Evolutionary conservation across 1,139 yeast species (phyloP).

Genomic region (Scheffersomyces quercinus): DNA sequence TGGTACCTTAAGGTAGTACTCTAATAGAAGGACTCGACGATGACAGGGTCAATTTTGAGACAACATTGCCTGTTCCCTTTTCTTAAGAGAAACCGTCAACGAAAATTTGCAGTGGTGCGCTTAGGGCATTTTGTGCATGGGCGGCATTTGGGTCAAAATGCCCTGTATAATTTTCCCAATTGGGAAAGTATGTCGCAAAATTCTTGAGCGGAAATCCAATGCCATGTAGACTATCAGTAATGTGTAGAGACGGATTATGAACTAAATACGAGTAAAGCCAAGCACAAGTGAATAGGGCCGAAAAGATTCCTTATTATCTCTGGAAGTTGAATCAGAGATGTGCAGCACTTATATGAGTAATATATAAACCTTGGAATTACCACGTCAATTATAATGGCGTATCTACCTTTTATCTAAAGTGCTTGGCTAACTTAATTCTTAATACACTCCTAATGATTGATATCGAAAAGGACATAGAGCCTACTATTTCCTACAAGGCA

Average conservation of each 20-base stretch:
- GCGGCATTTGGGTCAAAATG: background rate
- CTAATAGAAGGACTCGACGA: conserved; percentile 1
- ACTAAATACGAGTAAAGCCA: too few species aligned
- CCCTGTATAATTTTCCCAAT: background rate
- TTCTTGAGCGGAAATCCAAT: background rate
- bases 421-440: background rate
- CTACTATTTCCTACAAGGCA: background rate
- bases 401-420: too few species aligned
- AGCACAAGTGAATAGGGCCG: too few species aligned
- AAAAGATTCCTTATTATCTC: too few species aligned
- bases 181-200: background rate
- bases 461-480: background rate
- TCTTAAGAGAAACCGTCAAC: background rate
- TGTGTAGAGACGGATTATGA: too few species aligned
- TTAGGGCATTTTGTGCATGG: background rate
- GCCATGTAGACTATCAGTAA: too few species aligned
- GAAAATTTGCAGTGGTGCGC: background rate
- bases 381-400: too few species aligned
- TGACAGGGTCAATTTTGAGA: background rate
- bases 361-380: too few species aligned
- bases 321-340: too few species aligned
- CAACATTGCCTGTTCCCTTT: background rate
- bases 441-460: background rate
- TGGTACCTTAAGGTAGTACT: too few species aligned
- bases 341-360: too few species aligned